A percentile compares a stretch with the other conserved stretches of the same genome.
phyloP scores from a whole-genome alignment of 305 asterid genomes.

The Plantago rigida region DNA sequence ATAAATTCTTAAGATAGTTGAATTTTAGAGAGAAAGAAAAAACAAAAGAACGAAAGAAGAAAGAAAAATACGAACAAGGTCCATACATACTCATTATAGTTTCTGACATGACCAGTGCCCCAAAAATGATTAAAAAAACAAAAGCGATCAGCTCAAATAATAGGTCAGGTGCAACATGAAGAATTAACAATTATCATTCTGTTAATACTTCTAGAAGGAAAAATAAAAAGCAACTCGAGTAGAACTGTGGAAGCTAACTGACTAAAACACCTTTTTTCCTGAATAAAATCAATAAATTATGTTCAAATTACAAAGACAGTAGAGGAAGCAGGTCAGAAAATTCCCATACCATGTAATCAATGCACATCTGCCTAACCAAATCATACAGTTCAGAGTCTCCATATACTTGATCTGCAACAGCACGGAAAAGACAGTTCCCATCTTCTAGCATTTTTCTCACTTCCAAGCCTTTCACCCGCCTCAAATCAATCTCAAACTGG shows the following conservation, averaged over 20 bases:
- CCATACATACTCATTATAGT: too few species aligned
- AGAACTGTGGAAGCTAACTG: conserved; percentile 10
- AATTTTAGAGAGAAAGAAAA: too few species aligned
- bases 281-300: conserved; percentile 6
- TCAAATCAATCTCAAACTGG: conserved; percentile 76
- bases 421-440: conserved; percentile 96
- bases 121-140: too few species aligned
- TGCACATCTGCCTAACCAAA: conserved; percentile 97
- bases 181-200: conserved; percentile 1
- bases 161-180: neutral
- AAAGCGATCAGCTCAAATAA: too few species aligned
- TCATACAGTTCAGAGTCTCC: conserved; percentile 85
- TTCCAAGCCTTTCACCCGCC: conserved; percentile 81
- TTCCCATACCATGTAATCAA: conserved; percentile 82
- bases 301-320: conserved; percentile 12
- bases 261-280: neutral
- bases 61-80: too few species aligned
- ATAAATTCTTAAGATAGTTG: too few species aligned
- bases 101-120: too few species aligned
- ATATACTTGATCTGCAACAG: conserved; percentile 98
- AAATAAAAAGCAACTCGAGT: neutral
- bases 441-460: conserved; percentile 90
- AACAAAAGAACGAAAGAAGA: too few species aligned
- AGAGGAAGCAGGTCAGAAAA: conserved; percentile 12
- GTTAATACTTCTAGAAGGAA: conserved; percentile 11